Conservation (phyloP, 257 asterid species). For the Solanum ossicruentum region DNA sequence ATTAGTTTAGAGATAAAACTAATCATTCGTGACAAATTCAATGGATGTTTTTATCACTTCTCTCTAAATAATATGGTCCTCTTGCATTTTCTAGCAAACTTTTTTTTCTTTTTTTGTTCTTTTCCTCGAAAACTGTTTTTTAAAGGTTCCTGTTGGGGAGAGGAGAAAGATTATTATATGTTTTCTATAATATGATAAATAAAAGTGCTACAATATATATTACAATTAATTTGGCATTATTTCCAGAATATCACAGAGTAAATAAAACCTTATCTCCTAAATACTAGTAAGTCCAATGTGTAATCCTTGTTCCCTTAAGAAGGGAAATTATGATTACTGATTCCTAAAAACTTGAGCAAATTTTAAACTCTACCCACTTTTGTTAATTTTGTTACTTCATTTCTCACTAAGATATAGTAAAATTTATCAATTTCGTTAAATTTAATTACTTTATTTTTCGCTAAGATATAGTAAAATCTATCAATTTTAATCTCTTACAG, state of each 20-base stretch:
- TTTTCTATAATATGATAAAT: neutral
- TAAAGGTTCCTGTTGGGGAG: neutral
- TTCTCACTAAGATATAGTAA: neutral
- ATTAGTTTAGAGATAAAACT: no score
- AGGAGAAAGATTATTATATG: neutral
- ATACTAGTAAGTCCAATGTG: neutral
- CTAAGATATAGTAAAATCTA: neutral
- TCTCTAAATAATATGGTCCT: neutral
- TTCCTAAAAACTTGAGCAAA: neutral
- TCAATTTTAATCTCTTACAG: neutral
- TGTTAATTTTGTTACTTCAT: neutral
- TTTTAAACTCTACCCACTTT: neutral
- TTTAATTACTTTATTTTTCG: neutral
- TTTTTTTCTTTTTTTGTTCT: accelerated
- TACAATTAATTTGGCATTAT: neutral
- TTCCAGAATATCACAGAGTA: neutral
- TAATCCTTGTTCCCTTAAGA: neutral
- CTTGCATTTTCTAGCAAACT: neutral
- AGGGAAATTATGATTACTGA: neutral
- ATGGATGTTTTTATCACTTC: no score
- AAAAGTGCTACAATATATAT: neutral
- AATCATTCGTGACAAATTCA: no score
- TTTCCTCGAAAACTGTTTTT: no score
- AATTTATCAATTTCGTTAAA: neutral
- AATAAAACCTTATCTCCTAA: neutral